Percentiles rank a stretch among this genome's conserved stretches.
These are phyloP conservation scores for Venturiaceae sp. DNA, from an alignment of 2,329 filamentous ascomycete genomes.

Conservation along the genomic window DNA sequence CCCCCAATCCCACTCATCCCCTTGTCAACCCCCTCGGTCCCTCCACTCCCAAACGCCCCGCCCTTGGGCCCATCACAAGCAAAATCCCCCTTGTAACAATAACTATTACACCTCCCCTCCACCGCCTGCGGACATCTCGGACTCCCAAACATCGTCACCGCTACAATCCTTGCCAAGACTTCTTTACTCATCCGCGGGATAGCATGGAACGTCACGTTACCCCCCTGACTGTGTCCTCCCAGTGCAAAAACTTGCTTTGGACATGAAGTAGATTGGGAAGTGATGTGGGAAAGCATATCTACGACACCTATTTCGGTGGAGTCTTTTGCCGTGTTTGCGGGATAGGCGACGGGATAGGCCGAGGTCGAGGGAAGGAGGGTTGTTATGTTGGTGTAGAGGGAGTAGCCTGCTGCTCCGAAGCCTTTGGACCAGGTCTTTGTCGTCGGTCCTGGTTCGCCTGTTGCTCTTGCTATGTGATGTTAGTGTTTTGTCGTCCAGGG, in stretches of 20 bases:
- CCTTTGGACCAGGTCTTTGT: slow-evolving; percentile 3
- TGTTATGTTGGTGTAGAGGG: slow-evolving; percentile 5
- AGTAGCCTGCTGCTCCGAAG: slow-evolving; percentile 7
- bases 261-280: not conserved
- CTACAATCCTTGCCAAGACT: slow-evolving; percentile 1
- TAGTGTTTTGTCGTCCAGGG: not conserved
- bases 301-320: not conserved
- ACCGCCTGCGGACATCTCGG: slow-evolving; percentile 4
- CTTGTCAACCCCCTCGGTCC: too few species aligned
- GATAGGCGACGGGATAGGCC: slow-evolving; percentile 8
- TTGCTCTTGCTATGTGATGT: not conserved
- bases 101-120: not conserved
- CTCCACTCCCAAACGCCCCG: too few species aligned
- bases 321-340: not conserved
- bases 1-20: too few species aligned
- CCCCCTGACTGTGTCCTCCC: slow-evolving; percentile 5
- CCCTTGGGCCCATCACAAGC: too few species aligned
- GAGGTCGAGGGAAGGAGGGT: not conserved
- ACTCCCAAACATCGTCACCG: slow-evolving; percentile 6
- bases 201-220: not conserved
- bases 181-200: not conserved
- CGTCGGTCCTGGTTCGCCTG: not conserved
- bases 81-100: slow-evolving; percentile 5
- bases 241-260: slow-evolving; percentile 4
- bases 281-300: slow-evolving; percentile 2